These are phyloP conservation scores for Massariosphaeria phaeospora DNA, from an alignment of 495 filamentous ascomycete species.

Conservation along the genomic window DNA sequence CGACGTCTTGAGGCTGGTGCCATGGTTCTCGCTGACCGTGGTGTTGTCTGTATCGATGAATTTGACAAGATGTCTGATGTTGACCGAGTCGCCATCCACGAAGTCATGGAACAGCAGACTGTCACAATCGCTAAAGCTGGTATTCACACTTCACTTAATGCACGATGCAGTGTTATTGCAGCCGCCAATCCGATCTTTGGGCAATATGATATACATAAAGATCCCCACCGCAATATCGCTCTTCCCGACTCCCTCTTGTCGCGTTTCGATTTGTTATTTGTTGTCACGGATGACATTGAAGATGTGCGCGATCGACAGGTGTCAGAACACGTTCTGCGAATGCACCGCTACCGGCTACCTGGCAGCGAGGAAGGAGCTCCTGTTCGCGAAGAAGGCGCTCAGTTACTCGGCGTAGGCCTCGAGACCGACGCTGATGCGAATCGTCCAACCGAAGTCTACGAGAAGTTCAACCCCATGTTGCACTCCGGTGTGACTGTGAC, in stretches of 20 bases:
- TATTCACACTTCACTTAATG: conserved; percentile 97
- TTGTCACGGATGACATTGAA: conserved; percentile 97
- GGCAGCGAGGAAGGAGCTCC: conserved; percentile 94
- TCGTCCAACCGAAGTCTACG: conserved; percentile 80
- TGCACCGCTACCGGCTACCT: conserved; percentile 93
- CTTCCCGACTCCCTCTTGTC: conserved; percentile 94
- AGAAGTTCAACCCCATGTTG: conserved; percentile 94
- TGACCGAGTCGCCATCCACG: conserved; percentile 96
- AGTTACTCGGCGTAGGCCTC: conserved; percentile 83
- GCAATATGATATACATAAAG: conserved; percentile 97
- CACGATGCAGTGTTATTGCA: conserved; percentile 92
- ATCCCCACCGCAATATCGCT: conserved; percentile 97
- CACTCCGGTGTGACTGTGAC: conserved; percentile 83
- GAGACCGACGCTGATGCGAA: conserved; percentile 68
- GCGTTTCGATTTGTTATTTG: conserved; percentile 97
- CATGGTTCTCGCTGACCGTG: conserved; percentile 96
- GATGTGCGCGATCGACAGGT: conserved; percentile 84
- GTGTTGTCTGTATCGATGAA: conserved; percentile 98
- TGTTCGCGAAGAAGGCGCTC: conserved; percentile 79
- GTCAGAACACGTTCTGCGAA: conserved; percentile 93
- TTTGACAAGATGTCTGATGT: conserved; percentile 99
- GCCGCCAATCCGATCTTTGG: conserved; percentile 97
- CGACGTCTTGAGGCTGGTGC: conserved; percentile 92
- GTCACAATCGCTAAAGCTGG: conserved; percentile 98
- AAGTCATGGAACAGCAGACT: conserved; percentile 99